phyloP scores from a whole-genome alignment of 2,329 filamentous ascomycete species.

The Clarireedia monteithiana region DNA sequence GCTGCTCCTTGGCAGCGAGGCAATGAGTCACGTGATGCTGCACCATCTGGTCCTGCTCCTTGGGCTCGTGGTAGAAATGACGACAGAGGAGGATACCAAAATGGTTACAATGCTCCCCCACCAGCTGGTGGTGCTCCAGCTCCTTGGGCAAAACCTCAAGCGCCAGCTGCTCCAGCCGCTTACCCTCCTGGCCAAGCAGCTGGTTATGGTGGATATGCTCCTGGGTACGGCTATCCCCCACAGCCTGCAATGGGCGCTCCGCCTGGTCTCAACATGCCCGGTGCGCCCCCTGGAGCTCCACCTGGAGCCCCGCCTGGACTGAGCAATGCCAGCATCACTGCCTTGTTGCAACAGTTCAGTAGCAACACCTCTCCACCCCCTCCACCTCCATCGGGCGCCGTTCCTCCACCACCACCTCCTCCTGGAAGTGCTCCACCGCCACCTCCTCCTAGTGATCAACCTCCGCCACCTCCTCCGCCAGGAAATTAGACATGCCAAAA shows the following conservation, averaged over 20 bases:
- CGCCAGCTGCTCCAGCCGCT: constrained; percentile 31
- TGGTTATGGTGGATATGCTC: constrained; percentile 47
- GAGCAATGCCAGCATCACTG: constrained; percentile 50
- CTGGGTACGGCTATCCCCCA: constrained; percentile 31
- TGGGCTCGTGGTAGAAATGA: constrained; percentile 51
- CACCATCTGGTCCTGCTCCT: constrained; percentile 42
- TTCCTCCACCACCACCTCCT: constrained; percentile 36
- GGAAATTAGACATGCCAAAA: constrained; percentile 1
- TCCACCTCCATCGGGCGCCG: constrained; percentile 42
- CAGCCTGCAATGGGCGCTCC: constrained; percentile 38
- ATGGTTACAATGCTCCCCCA: constrained; percentile 41
- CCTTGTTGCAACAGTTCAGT: constrained; percentile 58
- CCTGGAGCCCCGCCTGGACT: constrained; percentile 38
- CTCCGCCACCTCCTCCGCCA: constrained; percentile 18
- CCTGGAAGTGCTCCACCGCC: constrained; percentile 55
- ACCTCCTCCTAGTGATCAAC: constrained; percentile 40
- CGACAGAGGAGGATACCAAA: constrained; percentile 39
- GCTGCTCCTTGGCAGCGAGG: constrained; percentile 66
- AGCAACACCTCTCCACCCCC: constrained; percentile 37
- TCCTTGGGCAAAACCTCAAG: constrained; percentile 22
- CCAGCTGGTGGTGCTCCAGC: constrained; percentile 31
- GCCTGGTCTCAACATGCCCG: constrained; percentile 25
- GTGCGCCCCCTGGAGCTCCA: constrained; percentile 34
- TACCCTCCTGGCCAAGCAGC: constrained; percentile 37
- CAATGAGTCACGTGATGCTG: constrained; percentile 32